phyloP scores from a whole-genome alignment of 2,329 filamentous ascomycete species.

The Alternaria incomplexa region DNA sequence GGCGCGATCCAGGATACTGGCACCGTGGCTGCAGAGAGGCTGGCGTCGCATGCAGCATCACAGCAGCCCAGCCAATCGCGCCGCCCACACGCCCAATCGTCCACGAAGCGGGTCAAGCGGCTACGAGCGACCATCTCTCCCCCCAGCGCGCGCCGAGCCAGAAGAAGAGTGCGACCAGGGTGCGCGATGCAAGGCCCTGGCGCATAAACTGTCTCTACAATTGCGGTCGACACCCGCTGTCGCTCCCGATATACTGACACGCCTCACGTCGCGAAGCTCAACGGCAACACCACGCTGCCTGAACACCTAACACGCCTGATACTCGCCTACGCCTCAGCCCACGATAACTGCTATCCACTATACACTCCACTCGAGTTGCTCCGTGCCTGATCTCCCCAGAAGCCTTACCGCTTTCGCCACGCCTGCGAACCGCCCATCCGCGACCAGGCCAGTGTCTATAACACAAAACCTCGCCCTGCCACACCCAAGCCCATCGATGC shows the following conservation, averaged over 20 bases:
- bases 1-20: conserved; percentile 25
- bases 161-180: not conserved
- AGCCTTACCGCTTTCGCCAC: conserved; percentile 20
- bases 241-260: conserved; percentile 40
- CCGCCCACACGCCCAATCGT: not conserved
- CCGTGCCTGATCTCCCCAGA: conserved; percentile 30
- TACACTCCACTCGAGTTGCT: conserved; percentile 5
- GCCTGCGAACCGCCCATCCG: conserved; percentile 17
- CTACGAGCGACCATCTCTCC: conserved; percentile 19
- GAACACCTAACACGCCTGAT: conserved; percentile 42
- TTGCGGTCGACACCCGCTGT: conserved; percentile 38
- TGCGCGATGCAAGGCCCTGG: conserved; percentile 15
- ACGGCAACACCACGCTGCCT: conserved; percentile 32
- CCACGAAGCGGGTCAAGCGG: conserved; percentile 28
- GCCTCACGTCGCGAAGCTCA: conserved; percentile 41
- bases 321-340: conserved; percentile 42
- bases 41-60: conserved; percentile 32
- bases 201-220: conserved; percentile 46
- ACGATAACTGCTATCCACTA: conserved; percentile 17
- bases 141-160: conserved; percentile 14
- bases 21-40: conserved; percentile 26
- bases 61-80: conserved; percentile 24
- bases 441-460: conserved; percentile 33
- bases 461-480: conserved; percentile 38
- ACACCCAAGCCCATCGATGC: conserved; percentile 31